Conservation (phyloP, 768 basidiomycete genomes). For the Lyophyllum semitale region DNA sequence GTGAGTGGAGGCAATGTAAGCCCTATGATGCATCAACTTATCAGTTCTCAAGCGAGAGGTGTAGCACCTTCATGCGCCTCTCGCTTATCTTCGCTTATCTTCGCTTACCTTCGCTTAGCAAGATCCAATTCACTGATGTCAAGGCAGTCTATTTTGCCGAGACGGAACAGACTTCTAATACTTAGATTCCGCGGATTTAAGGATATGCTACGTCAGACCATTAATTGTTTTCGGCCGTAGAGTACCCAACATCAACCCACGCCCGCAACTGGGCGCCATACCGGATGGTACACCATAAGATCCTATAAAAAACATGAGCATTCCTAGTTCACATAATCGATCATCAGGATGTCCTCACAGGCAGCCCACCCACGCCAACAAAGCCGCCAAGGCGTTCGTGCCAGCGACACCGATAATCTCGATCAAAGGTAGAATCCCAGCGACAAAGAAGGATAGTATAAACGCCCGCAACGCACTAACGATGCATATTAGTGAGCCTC, state of each 20-base stretch:
- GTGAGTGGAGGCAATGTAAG: neutral
- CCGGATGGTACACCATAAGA: constrained; percentile 52
- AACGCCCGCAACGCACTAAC: constrained; percentile 50
- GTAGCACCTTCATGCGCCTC: too few relatives aligned
- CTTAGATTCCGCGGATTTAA: too few relatives aligned
- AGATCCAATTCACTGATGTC: too few relatives aligned
- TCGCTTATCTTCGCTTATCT: too few relatives aligned
- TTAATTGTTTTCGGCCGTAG: constrained; percentile 41
- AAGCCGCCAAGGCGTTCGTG: constrained; percentile 49
- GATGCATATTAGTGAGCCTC: neutral
- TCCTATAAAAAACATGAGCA: constrained; percentile 29
- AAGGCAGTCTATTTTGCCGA: too few relatives aligned
- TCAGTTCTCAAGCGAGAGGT: too few relatives aligned
- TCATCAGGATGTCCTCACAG: constrained; percentile 38
- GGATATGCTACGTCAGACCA: too few relatives aligned
- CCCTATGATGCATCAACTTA: too few relatives aligned
- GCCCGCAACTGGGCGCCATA: constrained; percentile 61
- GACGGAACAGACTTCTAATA: too few relatives aligned
- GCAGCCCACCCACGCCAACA: constrained; percentile 51
- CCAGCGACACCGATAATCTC: constrained; percentile 49
- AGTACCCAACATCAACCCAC: constrained; percentile 58
- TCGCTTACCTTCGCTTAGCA: too few relatives aligned
- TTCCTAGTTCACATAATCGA: neutral
- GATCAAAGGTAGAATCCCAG: constrained; percentile 55
- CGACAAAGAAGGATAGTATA: constrained; percentile 42